Evolutionary conservation across 805 yeast species (phyloP).

Genomic region (Yamadazyma tumulicola): DNA sequence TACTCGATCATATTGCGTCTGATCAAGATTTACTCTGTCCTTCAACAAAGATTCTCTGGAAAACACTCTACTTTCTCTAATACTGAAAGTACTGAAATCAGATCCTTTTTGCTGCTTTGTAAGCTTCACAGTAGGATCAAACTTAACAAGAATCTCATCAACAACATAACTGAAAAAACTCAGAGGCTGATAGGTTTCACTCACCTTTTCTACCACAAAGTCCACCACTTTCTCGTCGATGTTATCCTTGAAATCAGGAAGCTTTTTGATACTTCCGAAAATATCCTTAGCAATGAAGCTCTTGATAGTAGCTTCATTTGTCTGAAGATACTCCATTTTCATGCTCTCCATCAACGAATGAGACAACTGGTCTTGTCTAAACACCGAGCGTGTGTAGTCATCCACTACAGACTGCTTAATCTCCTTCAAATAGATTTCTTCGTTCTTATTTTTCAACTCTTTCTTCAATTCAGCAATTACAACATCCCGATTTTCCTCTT

Average conservation of each 20-base stretch:
- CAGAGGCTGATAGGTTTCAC: background rate
- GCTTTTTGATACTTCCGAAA: constrained; percentile 8
- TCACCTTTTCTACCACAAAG: background rate
- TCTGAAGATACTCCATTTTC: constrained; percentile 12
- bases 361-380: constrained; percentile 11
- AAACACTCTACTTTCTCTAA: background rate
- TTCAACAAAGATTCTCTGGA: background rate
- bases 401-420: constrained; percentile 7
- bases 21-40: background rate
- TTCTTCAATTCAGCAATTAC: constrained; percentile 9
- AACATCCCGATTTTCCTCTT: constrained; percentile 8
- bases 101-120: background rate
- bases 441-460: constrained; percentile 3
- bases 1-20: background rate
- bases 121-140: background rate
- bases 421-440: background rate
- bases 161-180: background rate
- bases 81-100: background rate
- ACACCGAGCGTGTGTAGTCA: constrained; percentile 14
- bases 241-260: constrained; percentile 1
- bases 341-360: constrained; percentile 12
- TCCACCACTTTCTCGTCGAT: constrained; percentile 3
- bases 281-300: constrained; percentile 13
- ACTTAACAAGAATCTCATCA: background rate
- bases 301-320: constrained; percentile 9